A percentile compares a stretch with the other conserved stretches of the same genome.
phyloP scores from a whole-genome alignment of 2,329 filamentous ascomycete genomes.

The Penicillium glabrum region DNA sequence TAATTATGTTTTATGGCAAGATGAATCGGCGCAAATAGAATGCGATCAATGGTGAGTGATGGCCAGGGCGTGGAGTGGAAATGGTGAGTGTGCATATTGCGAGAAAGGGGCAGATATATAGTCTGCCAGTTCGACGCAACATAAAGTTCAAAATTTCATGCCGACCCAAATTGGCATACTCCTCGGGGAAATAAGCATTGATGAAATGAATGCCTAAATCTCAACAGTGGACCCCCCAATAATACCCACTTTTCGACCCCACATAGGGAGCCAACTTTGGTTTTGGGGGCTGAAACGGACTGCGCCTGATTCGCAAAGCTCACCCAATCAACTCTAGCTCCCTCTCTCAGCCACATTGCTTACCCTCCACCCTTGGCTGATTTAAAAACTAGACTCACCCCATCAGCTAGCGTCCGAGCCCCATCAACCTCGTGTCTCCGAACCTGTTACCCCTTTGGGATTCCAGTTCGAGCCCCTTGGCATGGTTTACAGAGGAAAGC shows the following conservation, averaged over 20 bases:
- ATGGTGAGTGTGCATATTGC: too few relatives aligned
- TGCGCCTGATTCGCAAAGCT: not conserved
- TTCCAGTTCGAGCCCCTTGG: too few relatives aligned
- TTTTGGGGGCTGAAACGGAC: not conserved
- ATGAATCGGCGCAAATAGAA: not conserved
- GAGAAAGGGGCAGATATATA: not conserved
- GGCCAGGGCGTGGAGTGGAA: not conserved
- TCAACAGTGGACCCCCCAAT: too few relatives aligned
- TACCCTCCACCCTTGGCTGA: not conserved
- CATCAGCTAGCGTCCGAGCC: not conserved
- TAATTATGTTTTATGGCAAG: not conserved
- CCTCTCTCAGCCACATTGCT: not conserved
- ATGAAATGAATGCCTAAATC: too few relatives aligned
- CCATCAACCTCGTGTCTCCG: not conserved
- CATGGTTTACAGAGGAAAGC: slow-evolving; percentile 18
- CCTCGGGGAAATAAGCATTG: not conserved
- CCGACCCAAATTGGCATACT: not conserved
- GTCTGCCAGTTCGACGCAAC: not conserved
- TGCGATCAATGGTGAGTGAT: not conserved
- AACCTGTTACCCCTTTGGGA: not conserved
- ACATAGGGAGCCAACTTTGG: too few relatives aligned
- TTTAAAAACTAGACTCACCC: not conserved
- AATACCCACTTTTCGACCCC: too few relatives aligned
- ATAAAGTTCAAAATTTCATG: not conserved
- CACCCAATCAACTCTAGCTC: not conserved